Base-by-base conservation (phyloP, 768 basidiomycete species). In the Lactarius quietus region DNA sequence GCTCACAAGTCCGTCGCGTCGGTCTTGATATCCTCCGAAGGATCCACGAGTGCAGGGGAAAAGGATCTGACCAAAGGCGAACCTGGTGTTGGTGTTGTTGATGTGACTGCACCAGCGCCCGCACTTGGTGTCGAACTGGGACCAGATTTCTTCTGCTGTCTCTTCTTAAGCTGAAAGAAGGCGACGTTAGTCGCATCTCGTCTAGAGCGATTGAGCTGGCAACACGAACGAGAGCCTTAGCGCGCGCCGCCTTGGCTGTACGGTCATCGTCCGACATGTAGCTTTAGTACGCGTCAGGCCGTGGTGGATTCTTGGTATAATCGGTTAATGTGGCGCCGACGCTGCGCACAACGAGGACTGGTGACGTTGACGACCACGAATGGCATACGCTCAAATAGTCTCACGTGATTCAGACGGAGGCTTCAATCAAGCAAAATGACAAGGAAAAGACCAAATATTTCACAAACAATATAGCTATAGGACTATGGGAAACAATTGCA, bases 221-320 rank as follows among this genome's bases (percentile, higher is more conserved):
- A 31, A 28, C 35, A 75, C 82, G 64, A 74, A 93, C 92, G 84
- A 94, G 72, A 57, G 89, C 91, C 75, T 89, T 91, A 62, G 89
- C 92, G 67, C 92, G 84, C 3, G 92, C 92, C 62, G 92, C 84
- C 76, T 89, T 92, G 18, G 84, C 85, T 60, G 90, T 89, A 66
- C 92, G 84, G 67, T 93, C 92, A 65, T 87, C 86, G 71, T 91
- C 91, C 29, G 86, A 73, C 75, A 75, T 76, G 31, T 52, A 14
- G 26, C 18, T 23, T 28, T 17, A 20, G 48, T 29, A 61, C 45
- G 48, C 31, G 64, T 51, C 43, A 26, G 17, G 28, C 20, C 17
- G 45, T 28, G 29, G 10, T 38, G n/a, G n/a, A n/a, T 28, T 28
- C 17, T 29, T 53, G 28, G 48, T 48, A 28, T 51, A 15, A 8